Conservation (phyloP, 2,329 filamentous ascomycete genomes). For the Parastagonospora nodorum region DNA sequence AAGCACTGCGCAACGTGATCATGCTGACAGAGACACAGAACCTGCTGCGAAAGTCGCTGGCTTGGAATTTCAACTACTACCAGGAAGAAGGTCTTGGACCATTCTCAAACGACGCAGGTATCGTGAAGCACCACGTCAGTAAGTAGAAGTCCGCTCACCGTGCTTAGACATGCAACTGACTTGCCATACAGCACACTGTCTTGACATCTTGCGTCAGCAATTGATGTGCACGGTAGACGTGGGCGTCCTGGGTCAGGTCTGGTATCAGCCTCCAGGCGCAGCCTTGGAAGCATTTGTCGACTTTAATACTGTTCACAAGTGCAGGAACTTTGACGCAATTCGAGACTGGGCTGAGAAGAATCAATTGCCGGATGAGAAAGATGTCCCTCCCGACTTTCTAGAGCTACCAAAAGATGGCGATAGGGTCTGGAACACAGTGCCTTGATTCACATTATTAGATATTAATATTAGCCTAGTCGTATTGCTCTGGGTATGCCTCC, state of each 20-base stretch:
- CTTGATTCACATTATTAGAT: conserved; percentile 6
- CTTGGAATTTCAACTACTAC: conserved; percentile 66
- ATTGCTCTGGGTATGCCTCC: conserved; percentile 10
- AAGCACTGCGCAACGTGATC: not conserved
- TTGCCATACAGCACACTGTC: conserved; percentile 55
- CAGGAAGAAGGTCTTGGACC: conserved; percentile 56
- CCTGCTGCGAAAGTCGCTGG: conserved; percentile 62
- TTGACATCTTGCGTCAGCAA: conserved; percentile 66
- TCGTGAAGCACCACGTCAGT: conserved; percentile 64
- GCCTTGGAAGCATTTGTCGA: conserved; percentile 62
- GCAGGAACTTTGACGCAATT: conserved; percentile 62
- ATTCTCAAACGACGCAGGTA: conserved; percentile 60
- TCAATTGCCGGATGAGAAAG: conserved; percentile 50
- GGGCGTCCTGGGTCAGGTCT: conserved; percentile 65
- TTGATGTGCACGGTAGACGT: conserved; percentile 68
- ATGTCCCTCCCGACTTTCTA: conserved; percentile 47
- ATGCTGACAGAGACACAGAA: conserved; percentile 49
- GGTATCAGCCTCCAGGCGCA: conserved; percentile 56
- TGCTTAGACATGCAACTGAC: conserved; percentile 1
- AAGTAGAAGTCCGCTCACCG: conserved; percentile 32
- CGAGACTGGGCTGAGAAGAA: conserved; percentile 59
- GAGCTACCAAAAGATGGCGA: conserved; percentile 44
- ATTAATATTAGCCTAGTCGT: not conserved
- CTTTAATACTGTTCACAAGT: conserved; percentile 65
- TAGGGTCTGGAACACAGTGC: conserved; percentile 30